Percentiles rank a stretch among this genome's conserved stretches.
Evolutionary conservation across 805 yeast species (phyloP).

Genomic region (Kazachstania viticola): DNA sequence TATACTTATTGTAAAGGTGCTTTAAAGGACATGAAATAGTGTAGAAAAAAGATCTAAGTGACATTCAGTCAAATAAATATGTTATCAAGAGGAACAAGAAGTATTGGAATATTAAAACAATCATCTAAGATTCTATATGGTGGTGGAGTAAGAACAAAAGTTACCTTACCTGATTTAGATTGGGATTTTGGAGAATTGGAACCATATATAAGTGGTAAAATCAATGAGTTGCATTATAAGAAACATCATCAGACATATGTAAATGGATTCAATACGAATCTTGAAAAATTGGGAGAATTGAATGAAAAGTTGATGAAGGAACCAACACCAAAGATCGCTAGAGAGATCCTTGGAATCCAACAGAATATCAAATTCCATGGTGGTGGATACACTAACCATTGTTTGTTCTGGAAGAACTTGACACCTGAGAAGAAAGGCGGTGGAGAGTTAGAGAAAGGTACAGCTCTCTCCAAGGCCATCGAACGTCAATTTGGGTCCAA

Average conservation of each 20-base stretch:
- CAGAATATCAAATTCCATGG: slow-evolving; percentile 81
- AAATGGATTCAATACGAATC: slow-evolving; percentile 68
- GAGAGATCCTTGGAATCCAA: slow-evolving; percentile 41
- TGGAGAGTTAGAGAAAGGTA: slow-evolving; percentile 41
- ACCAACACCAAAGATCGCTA: slow-evolving; percentile 29
- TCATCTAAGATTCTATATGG: no score
- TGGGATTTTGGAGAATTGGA: slow-evolving; percentile 80
- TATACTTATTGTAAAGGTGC: no score
- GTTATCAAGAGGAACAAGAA: no score
- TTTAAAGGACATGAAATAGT: no score
- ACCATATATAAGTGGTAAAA: slow-evolving; percentile 76
- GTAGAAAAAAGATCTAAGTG: no score
- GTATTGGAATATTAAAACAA: no score
- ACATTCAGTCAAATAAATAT: no score
- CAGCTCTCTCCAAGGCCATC: slow-evolving; percentile 50
- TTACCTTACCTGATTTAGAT: slow-evolving; percentile 68
- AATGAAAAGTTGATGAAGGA: slow-evolving; percentile 43
- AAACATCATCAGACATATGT: slow-evolving; percentile 93
- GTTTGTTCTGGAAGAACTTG: slow-evolving; percentile 77
- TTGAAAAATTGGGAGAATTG: slow-evolving; percentile 64
- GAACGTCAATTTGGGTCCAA: slow-evolving; percentile 56
- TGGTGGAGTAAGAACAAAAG: slow-evolving; percentile 44
- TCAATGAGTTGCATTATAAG: slow-evolving; percentile 76
- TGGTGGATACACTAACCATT: slow-evolving; percentile 84
- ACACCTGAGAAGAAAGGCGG: slow-evolving; percentile 71